Base-by-base conservation (phyloP, 2,329 filamentous ascomycete species). In the Coniella vitis region DNA sequence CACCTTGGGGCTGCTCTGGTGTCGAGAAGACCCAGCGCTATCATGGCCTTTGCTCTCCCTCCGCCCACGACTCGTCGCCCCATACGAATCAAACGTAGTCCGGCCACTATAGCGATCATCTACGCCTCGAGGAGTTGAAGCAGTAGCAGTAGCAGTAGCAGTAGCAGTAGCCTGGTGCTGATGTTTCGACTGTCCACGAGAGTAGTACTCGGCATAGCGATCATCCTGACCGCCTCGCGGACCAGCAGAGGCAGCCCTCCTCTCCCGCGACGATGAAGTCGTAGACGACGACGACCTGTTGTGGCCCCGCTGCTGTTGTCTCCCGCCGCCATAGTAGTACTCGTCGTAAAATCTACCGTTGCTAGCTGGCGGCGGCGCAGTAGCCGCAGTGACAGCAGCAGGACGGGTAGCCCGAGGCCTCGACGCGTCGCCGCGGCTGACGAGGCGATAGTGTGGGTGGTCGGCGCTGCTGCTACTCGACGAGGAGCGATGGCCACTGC, bases 261-360 rank as follows among this genome's bases (percentile, higher is more conserved):
- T n/a, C 12, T 22, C 38, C 9, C 38, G 14, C 13, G 38, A 40
- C 14, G 38, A 31, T 1, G 38, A 16, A 4, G 20, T 14, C 8
- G 38, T 22, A 21, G 38, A 40, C 21, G 21, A 29, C 25, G 25
- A 29, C 25, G 25, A 29, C 25, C 10, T 29, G 25, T 5, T 14
- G 34, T 14, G 5, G 34, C 34, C 12, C 13, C 34, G 34, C 34
- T 14, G 34, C 34, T 16, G 34, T 13, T 14, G n/a, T 13, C 34
- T 7, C 17, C 21, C 12, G 25, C 5, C 4, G n/a, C 14, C n/a
- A 14, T 36, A 36, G 40, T 42, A 42, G 5, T 20, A 42, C 9
- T 42, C 40, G 16, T 42, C 40, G 29, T 42, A 17, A 25, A 42
- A 42, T 16, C 40, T 16, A 17, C 40, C 29, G 29, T 42, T 42